Base-by-base conservation (phyloP, 2,329 filamentous ascomycete species). In the Scytalidium sp. region DNA sequence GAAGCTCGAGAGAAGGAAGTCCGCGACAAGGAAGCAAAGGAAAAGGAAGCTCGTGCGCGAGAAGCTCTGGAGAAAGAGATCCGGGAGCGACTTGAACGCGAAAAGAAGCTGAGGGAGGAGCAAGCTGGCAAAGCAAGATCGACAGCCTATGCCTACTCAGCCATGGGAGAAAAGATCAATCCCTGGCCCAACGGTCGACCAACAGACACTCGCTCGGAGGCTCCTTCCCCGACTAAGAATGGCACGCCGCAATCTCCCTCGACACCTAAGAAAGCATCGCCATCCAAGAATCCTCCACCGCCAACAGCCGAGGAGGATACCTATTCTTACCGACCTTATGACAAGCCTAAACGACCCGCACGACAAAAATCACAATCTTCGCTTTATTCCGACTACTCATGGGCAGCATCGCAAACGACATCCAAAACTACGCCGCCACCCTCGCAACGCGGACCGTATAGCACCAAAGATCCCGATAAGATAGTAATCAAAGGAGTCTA, bases 401-500 rank as follows among this genome's bases (percentile, higher is more conserved):
- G 93, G 69, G 87, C 90, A 2, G 81, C 88, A 1, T 95, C 90
- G 9, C 84, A 90, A 51, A 91, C 89, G 15, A 97, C 92, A 1
- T 80, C 89, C 10, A 84, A 84, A 50, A 96, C 92, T 6, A 90
- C 89, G 4, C 89, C 92, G 8, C 90, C 92, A 15, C 86, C 88
- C 1, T 91, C 88, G 3, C 79, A 85, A 56, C 83, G 88, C 43
- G 84, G 85, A 2, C 81, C 89, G 2, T 97, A 97, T 70, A 80
- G 83, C 29, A 97, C 91, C 22, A 89, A 88, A 57, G 90, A 97
- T 65, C 92, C 93, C 0, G 85, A 96, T 72, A 99, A 99, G 78
- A 94, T 99, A 64, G 85, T 96, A 55, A 93, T 99, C 69, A 88
- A 88, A 63, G 94, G 87, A 10, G 94, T 97, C 3, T 97, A 96